Evolutionary conservation across 176 grass and related monocot species (phyloP).

Genomic region (Carex parvula): DNA sequence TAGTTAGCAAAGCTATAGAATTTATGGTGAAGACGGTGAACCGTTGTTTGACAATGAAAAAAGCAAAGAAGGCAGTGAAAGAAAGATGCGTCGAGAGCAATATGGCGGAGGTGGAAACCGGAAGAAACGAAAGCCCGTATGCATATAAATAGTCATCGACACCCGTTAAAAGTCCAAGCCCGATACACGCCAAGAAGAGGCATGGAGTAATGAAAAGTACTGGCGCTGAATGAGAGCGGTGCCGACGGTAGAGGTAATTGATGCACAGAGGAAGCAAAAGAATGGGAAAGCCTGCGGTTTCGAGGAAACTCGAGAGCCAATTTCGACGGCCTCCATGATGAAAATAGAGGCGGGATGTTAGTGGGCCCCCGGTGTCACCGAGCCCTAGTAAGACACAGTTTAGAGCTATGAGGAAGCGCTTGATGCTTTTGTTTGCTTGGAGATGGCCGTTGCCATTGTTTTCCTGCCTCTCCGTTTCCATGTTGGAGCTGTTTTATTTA

Average conservation of each 20-base stretch:
- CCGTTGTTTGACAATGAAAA: conserved; percentile 26
- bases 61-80: conserved; percentile 40
- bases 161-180: conserved; percentile 42
- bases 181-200: conserved; percentile 29
- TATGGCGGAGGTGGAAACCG: conserved; percentile 43
- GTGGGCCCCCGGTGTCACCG: conserved; percentile 15
- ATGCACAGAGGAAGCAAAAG: conserved; percentile 24
- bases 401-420: conserved; percentile 9
- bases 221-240: not conserved
- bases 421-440: not conserved
- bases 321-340: conserved; percentile 36
- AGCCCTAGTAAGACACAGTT: conserved; percentile 18
- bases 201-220: conserved; percentile 31
- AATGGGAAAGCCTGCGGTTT: conserved; percentile 39
- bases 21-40: conserved; percentile 34
- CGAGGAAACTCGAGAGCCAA: conserved; percentile 46
- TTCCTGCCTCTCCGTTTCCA: not conserved
- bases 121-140: conserved; percentile 41
- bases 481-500: not conserved
- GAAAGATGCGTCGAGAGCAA: conserved; percentile 47
- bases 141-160: conserved; percentile 46
- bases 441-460: not conserved
- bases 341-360: conserved; percentile 42
- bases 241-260: not conserved
- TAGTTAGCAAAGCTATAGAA: conserved; percentile 40